Evolutionary conservation across 2,329 filamentous ascomycete genomes (phyloP).

Genomic region (Colletotrichum sp.): DNA sequence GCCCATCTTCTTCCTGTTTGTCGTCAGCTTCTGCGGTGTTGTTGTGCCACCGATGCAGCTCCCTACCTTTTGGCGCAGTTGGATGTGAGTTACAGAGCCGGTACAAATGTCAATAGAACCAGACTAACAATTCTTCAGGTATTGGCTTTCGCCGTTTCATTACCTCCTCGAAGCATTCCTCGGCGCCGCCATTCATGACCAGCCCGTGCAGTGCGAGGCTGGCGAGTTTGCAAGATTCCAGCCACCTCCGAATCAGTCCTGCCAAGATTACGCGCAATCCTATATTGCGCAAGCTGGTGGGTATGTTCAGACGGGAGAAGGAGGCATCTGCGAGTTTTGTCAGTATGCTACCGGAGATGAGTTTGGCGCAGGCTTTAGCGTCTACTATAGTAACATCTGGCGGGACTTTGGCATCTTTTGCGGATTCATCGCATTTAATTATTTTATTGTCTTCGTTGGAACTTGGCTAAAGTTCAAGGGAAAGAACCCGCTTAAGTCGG

Average conservation of each 20-base stretch:
- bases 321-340: slow-evolving; percentile 68
- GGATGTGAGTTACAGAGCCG: slow-evolving; percentile 45
- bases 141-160: slow-evolving; percentile 70
- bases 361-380: slow-evolving; percentile 63
- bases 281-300: slow-evolving; percentile 62
- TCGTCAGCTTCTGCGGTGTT: slow-evolving; percentile 73
- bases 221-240: slow-evolving; percentile 65
- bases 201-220: slow-evolving; percentile 58
- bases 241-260: slow-evolving; percentile 62
- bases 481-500: slow-evolving; percentile 38
- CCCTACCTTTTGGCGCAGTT: slow-evolving; percentile 65
- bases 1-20: slow-evolving; percentile 72
- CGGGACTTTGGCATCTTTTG: slow-evolving; percentile 69
- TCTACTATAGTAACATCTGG: slow-evolving; percentile 67
- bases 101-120: not conserved
- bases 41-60: slow-evolving; percentile 65
- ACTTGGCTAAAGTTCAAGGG: slow-evolving; percentile 44
- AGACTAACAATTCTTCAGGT: slow-evolving; percentile 29
- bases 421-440: slow-evolving; percentile 70
- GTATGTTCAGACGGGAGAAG: slow-evolving; percentile 59
- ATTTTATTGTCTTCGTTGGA: slow-evolving; percentile 38
- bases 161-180: slow-evolving; percentile 70
- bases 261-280: slow-evolving; percentile 59
- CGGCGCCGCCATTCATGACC: slow-evolving; percentile 55
- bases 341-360: slow-evolving; percentile 64